A percentile compares a stretch with the other conserved stretches of the same genome.
These are phyloP conservation scores for Ascochyta koolunga DNA, from an alignment of 2,329 filamentous ascomycete genomes.

Conservation along the genomic window DNA sequence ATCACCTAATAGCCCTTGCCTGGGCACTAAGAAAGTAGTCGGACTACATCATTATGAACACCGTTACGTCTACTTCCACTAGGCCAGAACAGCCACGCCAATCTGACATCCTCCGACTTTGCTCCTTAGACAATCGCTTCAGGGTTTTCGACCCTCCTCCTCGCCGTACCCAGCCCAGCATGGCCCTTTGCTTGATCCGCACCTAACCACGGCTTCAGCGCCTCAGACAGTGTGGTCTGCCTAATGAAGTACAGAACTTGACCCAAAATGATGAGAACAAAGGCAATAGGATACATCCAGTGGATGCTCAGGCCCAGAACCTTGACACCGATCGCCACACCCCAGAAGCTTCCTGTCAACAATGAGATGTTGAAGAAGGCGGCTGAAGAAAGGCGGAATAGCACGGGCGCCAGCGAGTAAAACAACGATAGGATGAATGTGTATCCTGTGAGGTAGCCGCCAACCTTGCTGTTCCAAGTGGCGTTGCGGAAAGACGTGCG, in stretches of 20 bases:
- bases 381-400: slow-evolving; percentile 87
- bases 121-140: slow-evolving; percentile 32
- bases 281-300: slow-evolving; percentile 94
- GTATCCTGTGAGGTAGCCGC: slow-evolving; percentile 87
- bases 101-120: background rate
- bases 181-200: slow-evolving; percentile 72
- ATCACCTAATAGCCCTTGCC: too few species aligned
- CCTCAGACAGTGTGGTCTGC: slow-evolving; percentile 81
- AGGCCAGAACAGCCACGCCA: background rate
- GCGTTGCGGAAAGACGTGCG: slow-evolving; percentile 67
- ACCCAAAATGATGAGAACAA: slow-evolving; percentile 87
- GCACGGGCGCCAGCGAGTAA: slow-evolving; percentile 83
- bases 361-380: slow-evolving; percentile 97
- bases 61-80: background rate
- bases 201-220: slow-evolving; percentile 94
- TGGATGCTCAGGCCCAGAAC: slow-evolving; percentile 83
- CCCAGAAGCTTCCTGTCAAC: slow-evolving; percentile 96
- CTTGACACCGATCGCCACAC: slow-evolving; percentile 85
- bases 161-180: slow-evolving; percentile 39
- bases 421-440: slow-evolving; percentile 83
- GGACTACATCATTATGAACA: background rate
- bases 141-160: slow-evolving; percentile 37
- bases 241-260: slow-evolving; percentile 87
- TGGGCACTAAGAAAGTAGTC: too few species aligned
- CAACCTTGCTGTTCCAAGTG: slow-evolving; percentile 60